Evolutionary conservation across 2,329 filamentous ascomycete genomes (phyloP), one percentile per base, ranked within the genome.

Genomic region (Chalaropsis thielavioides): DNA sequence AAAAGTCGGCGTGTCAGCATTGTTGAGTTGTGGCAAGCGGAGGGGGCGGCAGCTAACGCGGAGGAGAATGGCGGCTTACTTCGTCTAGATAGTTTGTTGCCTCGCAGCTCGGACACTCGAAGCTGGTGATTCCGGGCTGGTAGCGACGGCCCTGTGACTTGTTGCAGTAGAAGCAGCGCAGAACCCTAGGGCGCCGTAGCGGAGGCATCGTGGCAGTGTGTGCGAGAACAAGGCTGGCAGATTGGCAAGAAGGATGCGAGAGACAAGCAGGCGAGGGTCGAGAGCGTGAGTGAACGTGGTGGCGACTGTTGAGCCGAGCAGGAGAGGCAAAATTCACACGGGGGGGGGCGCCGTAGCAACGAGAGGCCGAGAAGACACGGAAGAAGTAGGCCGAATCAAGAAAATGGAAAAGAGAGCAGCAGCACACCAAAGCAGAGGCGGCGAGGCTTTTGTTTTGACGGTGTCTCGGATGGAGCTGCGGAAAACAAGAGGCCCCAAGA

Each of bases 61-160:
- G 17, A 27, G 27, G 10, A 62, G 43, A n/a, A n/a, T n/a, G 43
- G 13, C 13, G 8, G 67, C 78, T 67, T 76, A 94, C 91, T 78
- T 92, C 81, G 73, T 99, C 94, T 40, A 96, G 79, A 76, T 90
- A 89, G 75, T 97, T 99, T 67, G 87, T 85, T 19, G 92, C 89
- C 71, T 94, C 89, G 78, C 94, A 99, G 68, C 82, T 78, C 22
- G 81, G 76, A 75, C 91, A 96, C 58, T 85, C 78, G 75, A 92
- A 96, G 71, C 84, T 81, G 72, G 79, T 80, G 65, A 83, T 78
- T 63, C 73, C 72, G 38, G 82, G 81, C 70, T 84, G 81, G 70
- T 82, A 85, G 68, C 75, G 78, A 65, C 83, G 78, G 41, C 79
- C 78, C 41, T 87, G 88, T 70, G 82, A 83, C 72, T 80, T 80